phyloP scores from a whole-genome alignment of 1,139 yeast species.

The Lodderomyces pseudojiufengensis region DNA sequence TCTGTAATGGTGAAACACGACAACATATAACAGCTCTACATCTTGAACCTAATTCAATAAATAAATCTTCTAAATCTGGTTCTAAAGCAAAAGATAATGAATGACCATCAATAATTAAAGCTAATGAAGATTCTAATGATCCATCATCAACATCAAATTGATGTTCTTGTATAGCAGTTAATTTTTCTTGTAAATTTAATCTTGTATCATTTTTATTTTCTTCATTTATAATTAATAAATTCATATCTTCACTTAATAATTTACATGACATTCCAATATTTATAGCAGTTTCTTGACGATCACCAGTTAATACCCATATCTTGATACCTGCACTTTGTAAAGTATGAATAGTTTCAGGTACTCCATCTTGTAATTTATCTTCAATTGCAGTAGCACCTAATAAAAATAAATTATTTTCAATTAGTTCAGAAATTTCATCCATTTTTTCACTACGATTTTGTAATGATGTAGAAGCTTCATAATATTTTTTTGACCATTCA shows the following conservation, averaged over 20 bases:
- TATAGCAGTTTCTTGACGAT: slow-evolving; percentile 98
- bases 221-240: slow-evolving; percentile 83
- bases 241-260: slow-evolving; percentile 93
- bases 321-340: slow-evolving; percentile 95
- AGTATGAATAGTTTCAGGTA: slow-evolving; percentile 94
- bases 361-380: slow-evolving; percentile 96
- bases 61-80: slow-evolving; percentile 69
- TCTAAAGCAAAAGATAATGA: slow-evolving; percentile 85
- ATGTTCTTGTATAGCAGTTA: slow-evolving; percentile 70
- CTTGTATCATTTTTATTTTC: slow-evolving; percentile 71
- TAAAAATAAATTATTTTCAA: slow-evolving; percentile 74
- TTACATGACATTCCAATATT: slow-evolving; percentile 98
- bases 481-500: slow-evolving; percentile 59
- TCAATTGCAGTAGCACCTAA: slow-evolving; percentile 98
- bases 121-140: slow-evolving; percentile 65
- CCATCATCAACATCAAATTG: slow-evolving; percentile 59
- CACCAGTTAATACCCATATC: slow-evolving; percentile 98
- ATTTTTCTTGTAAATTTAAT: slow-evolving; percentile 67
- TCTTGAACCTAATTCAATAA: slow-evolving; percentile 74
- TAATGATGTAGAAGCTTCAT: slow-evolving; percentile 79
- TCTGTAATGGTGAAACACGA: slow-evolving; percentile 95
- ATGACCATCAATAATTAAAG: slow-evolving; percentile 90
- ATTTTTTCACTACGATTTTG: slow-evolving; percentile 70
- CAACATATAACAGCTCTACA: slow-evolving; percentile 95
- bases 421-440: slow-evolving; percentile 67